These are phyloP conservation scores for Glomus cerebriforme DNA, from an alignment of 192 early-diverging fungal species.

Conservation along the genomic window DNA sequence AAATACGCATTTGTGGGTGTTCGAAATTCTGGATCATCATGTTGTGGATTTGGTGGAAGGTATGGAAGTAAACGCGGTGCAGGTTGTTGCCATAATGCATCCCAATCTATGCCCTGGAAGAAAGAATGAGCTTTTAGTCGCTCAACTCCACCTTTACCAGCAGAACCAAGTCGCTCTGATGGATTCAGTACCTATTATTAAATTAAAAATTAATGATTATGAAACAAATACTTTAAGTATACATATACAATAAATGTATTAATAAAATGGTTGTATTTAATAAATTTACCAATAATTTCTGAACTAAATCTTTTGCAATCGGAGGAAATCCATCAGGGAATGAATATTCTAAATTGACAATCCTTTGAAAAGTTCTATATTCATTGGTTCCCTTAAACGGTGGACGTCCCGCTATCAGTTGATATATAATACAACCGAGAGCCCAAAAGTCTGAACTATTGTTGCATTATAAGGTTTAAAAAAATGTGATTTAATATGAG, in stretches of 20 bases:
- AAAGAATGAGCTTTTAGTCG: constrained; percentile 78
- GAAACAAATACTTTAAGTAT: neutral
- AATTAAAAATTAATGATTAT: neutral
- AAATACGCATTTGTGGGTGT: constrained; percentile 36
- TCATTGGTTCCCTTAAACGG: constrained; percentile 96
- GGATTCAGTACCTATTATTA: constrained; percentile 51
- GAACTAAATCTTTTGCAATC: constrained; percentile 74
- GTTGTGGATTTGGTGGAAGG: constrained; percentile 39
- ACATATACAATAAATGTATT: neutral
- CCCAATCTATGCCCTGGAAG: constrained; percentile 82
- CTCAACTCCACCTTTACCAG: constrained; percentile 51
- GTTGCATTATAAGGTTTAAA: neutral
- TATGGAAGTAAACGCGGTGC: constrained; percentile 55
- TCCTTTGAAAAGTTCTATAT: constrained; percentile 96
- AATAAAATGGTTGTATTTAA: neutral
- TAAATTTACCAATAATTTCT: constrained; percentile 62
- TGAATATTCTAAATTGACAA: constrained; percentile 83
- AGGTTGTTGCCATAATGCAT: constrained; percentile 50
- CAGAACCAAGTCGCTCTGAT: constrained; percentile 61
- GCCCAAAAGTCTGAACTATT: constrained; percentile 85
- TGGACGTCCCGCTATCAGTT: constrained; percentile 83
- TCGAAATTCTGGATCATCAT: constrained; percentile 39
- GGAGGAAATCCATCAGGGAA: constrained; percentile 78
- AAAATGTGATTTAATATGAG: neutral
- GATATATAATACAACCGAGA: constrained; percentile 89